Percentiles rank a stretch among this genome's conserved stretches.
phyloP scores from a whole-genome alignment of 2,329 filamentous ascomycete species.

The Cladophialophora yegresii region DNA sequence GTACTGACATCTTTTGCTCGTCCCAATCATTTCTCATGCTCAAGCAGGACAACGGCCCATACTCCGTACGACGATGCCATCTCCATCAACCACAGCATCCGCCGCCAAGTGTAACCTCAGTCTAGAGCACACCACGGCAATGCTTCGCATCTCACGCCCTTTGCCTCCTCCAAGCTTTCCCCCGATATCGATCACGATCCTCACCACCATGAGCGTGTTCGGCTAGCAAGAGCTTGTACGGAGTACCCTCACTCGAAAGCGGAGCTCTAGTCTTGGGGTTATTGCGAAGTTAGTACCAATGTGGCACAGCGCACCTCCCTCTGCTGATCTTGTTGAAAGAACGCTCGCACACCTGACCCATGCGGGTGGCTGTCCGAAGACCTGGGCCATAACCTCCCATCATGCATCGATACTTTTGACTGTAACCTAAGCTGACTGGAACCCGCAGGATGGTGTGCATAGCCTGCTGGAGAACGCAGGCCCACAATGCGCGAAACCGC shows the following conservation, averaged over 20 bases:
- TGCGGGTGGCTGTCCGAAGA: neutral
- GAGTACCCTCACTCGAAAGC: neutral
- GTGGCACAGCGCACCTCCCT: neutral
- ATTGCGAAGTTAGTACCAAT: neutral
- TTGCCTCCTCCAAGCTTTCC: neutral
- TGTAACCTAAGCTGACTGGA: slow-evolving; percentile 18
- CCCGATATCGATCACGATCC: neutral
- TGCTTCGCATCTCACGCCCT: neutral
- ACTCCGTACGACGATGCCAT: neutral
- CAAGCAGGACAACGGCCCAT: neutral
- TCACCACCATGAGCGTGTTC: neutral
- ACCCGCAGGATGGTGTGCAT: neutral
- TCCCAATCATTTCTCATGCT: neutral
- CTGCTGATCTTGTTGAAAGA: neutral
- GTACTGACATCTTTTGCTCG: neutral
- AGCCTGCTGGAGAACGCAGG: neutral
- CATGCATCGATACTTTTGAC: neutral
- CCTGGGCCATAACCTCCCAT: neutral
- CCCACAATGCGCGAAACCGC: neutral
- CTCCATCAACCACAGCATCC: neutral
- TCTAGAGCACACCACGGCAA: neutral
- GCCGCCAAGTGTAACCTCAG: slow-evolving; percentile 12
- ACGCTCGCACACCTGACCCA: neutral
- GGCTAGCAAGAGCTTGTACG: neutral
- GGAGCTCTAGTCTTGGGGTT: neutral